Evolutionary conservation across 1,284 basidiomycete species (phyloP).

Genomic region (Malassezia globosa): DNA sequence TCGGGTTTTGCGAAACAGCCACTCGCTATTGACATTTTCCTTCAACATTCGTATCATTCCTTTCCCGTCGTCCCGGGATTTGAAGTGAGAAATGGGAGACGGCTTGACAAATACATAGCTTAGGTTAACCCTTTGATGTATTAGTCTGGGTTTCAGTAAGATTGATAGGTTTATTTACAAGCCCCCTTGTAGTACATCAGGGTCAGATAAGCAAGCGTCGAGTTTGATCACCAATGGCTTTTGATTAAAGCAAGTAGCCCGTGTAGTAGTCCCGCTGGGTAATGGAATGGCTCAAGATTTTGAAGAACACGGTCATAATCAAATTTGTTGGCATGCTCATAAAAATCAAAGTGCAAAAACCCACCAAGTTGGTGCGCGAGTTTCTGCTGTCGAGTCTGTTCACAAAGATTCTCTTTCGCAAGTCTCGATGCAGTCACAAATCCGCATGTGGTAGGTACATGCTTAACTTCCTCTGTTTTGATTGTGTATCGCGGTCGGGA

Average conservation of each 20-base stretch:
- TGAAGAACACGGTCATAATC: background rate
- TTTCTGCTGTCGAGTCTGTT: conserved; percentile 2
- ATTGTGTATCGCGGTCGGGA: background rate
- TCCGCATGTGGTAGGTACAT: conserved; percentile 3
- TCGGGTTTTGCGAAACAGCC: too few species aligned
- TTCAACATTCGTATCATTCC: too few species aligned
- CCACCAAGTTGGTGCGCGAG: conserved; percentile 8
- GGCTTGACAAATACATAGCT: conserved; percentile 14
- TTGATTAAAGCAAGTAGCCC: background rate
- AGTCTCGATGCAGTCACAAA: conserved; percentile 13
- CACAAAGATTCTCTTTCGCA: background rate
- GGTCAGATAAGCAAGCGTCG: background rate
- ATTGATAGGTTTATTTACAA: background rate
- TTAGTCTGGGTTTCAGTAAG: background rate
- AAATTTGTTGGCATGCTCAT: background rate
- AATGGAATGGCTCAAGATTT: too few species aligned
- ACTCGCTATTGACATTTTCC: too few species aligned
- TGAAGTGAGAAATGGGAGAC: conserved; percentile 54
- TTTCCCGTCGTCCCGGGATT: too few species aligned
- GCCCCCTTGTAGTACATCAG: background rate
- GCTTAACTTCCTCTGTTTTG: conserved; percentile 6
- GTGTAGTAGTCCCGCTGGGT: background rate
- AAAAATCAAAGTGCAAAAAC: conserved; percentile 13
- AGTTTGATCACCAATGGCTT: background rate
- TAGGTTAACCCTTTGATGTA: background rate